Base-by-base conservation (phyloP, 2,329 filamentous ascomycete species). In the Ascosphaera apis region DNA sequence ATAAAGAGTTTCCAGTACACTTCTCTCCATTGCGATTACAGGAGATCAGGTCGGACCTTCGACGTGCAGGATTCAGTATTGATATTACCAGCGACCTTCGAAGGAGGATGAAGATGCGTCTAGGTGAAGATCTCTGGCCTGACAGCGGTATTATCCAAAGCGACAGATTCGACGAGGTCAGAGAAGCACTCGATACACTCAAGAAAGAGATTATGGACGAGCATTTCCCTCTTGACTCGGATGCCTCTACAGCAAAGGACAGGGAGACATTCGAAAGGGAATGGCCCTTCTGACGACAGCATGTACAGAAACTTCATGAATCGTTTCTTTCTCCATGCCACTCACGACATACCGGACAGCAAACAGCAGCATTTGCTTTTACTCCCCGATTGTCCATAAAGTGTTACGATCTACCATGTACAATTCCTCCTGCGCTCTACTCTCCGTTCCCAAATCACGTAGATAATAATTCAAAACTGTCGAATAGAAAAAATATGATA, bases 401-500 rank as follows among this genome's bases (percentile, higher is more conserved):
- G 4, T 21, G 19, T 21, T 21, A 21, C 19, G 19, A 21, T 21
- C 19, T 21, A 21, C 9, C 19, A 4, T 21, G 19, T 21, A 21
- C 19, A 21, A 21, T 9, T 9, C 19, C 19, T 21, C 9, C 19
- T 4, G 9, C 19, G 4, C 19, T 21, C 4, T 9, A 4, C 19
- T 21, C 9, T 21, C 4, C 9, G 19, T 21, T 9, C 9, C 19
- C 9, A n/a, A n/a, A n/a, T 21, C 19, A 21, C 19, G 19, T 21
- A 21, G 19, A 21, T 21, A 9, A 21, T 21, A 21, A 21, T 21
- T 9, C 4, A 21, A 21, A 21, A 9, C 9, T 21, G 4, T 21
- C 9, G 4, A 4, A 9, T 21, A 4, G 19, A n/a, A n/a, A n/a
- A n/a, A 30, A 37, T 35, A 45, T 35, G 43, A 37, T 40, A 75